phyloP scores from a whole-genome alignment of 2,329 filamentous ascomycete genomes.

The Podosphaera xanthii region DNA sequence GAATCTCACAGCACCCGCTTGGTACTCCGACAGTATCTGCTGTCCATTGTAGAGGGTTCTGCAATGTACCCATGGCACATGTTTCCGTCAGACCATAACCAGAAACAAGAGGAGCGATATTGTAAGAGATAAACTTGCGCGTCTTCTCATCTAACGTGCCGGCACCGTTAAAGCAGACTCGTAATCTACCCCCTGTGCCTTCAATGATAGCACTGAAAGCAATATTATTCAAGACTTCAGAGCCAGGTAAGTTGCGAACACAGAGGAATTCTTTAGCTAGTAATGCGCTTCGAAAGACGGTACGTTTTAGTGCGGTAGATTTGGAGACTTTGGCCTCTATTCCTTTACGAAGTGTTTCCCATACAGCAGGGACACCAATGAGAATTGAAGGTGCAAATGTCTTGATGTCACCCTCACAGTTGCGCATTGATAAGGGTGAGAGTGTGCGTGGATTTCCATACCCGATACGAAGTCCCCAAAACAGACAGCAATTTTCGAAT shows the following conservation, averaged over 20 bases:
- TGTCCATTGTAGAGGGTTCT: constrained; percentile 64
- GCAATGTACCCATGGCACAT: constrained; percentile 55
- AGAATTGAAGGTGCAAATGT: constrained; percentile 75
- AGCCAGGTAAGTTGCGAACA: constrained; percentile 31
- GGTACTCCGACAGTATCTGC: constrained; percentile 53
- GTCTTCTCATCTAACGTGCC: constrained; percentile 72
- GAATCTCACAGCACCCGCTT: constrained; percentile 55
- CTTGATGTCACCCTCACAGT: constrained; percentile 82
- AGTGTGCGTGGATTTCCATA: constrained; percentile 81
- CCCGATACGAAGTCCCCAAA: constrained; percentile 74
- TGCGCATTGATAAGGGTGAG: constrained; percentile 62
- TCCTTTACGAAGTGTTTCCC: constrained; percentile 93
- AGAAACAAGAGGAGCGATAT: constrained; percentile 73
- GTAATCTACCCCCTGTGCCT: constrained; percentile 64
- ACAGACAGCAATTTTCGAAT: constrained; percentile 75
- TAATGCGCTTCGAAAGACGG: constrained; percentile 50
- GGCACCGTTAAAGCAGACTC: constrained; percentile 82
- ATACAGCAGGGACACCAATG: constrained; percentile 85
- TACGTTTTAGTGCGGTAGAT: constrained; percentile 40
- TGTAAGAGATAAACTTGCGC: constrained; percentile 69
- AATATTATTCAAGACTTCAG: constrained; percentile 47
- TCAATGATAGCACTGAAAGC: constrained; percentile 81
- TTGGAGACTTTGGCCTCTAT: constrained; percentile 56
- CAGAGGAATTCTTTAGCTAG: constrained; percentile 33
- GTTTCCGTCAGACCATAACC: constrained; percentile 92